These are phyloP conservation scores for Trichoderma parareesei DNA, from an alignment of 495 filamentous ascomycete species.

Conservation along the genomic window DNA sequence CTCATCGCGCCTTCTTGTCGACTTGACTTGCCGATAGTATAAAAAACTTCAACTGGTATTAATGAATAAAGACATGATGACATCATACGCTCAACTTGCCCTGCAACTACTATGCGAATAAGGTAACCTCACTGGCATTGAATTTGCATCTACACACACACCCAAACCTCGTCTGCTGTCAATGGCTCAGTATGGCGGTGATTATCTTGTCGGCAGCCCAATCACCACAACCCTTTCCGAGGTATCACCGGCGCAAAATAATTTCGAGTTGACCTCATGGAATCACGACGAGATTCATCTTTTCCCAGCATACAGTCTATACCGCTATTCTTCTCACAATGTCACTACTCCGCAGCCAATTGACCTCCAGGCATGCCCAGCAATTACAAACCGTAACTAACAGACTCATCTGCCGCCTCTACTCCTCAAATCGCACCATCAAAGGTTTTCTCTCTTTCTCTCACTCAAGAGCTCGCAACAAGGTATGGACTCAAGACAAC, in stretches of 20 bases:
- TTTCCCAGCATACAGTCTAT: background rate
- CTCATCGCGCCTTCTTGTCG: conserved; percentile 5
- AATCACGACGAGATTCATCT: background rate
- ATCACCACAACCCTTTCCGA: background rate
- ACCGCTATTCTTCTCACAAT: background rate
- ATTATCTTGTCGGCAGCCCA: too few relatives aligned
- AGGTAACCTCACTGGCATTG: background rate
- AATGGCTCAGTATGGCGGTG: too few relatives aligned
- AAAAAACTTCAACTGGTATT: background rate
- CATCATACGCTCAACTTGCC: background rate
- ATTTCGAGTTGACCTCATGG: background rate
- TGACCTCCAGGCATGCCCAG: background rate
- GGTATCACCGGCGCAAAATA: conserved; percentile 3
- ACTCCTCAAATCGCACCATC: conserved; percentile 4
- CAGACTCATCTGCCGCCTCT: background rate
- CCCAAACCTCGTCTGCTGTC: too few relatives aligned
- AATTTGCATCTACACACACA: background rate
- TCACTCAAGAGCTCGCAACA: background rate
- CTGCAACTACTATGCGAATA: background rate
- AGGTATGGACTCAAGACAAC: background rate
- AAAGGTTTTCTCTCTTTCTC: background rate
- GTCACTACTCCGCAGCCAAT: background rate
- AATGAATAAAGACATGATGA: conserved; percentile 10
- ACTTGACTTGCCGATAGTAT: conserved; percentile 4
- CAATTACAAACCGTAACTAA: background rate